Evolutionary conservation across 1,139 yeast genomes (phyloP).

Genomic region (Saccharomyces uvarum): DNA sequence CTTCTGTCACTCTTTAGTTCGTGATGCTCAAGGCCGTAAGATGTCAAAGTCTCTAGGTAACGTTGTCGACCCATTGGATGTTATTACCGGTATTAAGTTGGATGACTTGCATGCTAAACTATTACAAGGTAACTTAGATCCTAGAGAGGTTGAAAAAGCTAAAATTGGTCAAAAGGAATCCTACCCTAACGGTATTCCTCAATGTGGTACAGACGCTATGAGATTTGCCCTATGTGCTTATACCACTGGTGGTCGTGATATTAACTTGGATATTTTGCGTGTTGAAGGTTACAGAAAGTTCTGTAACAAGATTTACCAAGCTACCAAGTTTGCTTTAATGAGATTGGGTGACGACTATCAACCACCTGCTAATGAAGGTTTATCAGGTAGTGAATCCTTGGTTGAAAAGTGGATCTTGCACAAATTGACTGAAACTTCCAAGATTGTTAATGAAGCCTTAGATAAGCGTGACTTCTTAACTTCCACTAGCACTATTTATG

Average conservation of each 20-base stretch:
- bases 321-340: constrained; percentile 92
- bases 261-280: constrained; percentile 89
- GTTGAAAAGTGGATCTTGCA: constrained; percentile 97
- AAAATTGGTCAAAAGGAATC: constrained; percentile 80
- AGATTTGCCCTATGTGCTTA: constrained; percentile 97
- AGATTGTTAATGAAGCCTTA: constrained; percentile 54
- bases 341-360: constrained; percentile 81
- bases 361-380: constrained; percentile 59
- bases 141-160: constrained; percentile 81
- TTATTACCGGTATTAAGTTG: constrained; percentile 77
- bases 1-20: constrained; percentile 94
- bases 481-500: constrained; percentile 79
- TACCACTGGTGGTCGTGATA: constrained; percentile 97
- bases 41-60: constrained; percentile 98
- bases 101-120: constrained; percentile 75
- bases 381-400: constrained; percentile 76
- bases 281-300: constrained; percentile 98
- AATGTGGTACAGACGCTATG: constrained; percentile 98
- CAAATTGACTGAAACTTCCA: constrained; percentile 66
- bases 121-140: constrained; percentile 75
- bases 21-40: constrained; percentile 98
- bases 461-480: constrained; percentile 86
- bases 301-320: constrained; percentile 98
- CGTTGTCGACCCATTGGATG: constrained; percentile 92
- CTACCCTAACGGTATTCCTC: constrained; percentile 96